Base-by-base conservation (phyloP, 768 basidiomycete species). In the Mycena latifolia region DNA sequence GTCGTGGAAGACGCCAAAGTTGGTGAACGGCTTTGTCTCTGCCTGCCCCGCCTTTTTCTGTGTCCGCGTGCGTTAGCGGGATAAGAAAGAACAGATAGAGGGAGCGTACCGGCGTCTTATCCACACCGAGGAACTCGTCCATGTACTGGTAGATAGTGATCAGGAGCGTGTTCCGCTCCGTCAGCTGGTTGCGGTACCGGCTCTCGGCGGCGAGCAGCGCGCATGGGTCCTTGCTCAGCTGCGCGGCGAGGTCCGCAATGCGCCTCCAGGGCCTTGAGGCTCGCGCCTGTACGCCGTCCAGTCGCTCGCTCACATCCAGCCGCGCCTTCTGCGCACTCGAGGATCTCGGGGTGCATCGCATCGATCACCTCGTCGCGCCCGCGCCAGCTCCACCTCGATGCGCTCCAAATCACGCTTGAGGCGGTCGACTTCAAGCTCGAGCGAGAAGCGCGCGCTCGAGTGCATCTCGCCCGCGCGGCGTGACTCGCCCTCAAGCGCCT, bases 81-180 rank as follows among this genome's bases (percentile, higher is more conserved):
- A 31, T 52, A 18, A 11, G 29, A 63, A 35, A 14, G 6, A 22
- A 9, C 27, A 10, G 11, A 27, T n/a, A 29, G 59, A 37, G 22
- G 37, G 9, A n/a, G 82, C 92, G 71, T 70, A 94, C 92, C 39
- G 92, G 89, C 0, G 91, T 92, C 82, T 91, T 94, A 74, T 95
- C 93, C 24, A 94, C 90, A 0, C 95, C 95, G 20, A 96, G 82
- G 69, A 98, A 94, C 82, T 92, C 93, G 72, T 98, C 96, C 84
- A 97, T 87, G 74, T 96, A 96, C 78, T 98, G 95, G 77, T 95
- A 98, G 29, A 98, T 93, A 10, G 94, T 95, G 71, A 98, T 81
- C 57, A 98, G 80, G 31, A 98, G 82, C 28, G 95, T 96, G 76
- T 96, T 98, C 60, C 95, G 84, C 82, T 98, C 97, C n/a, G 94